phyloP scores from a whole-genome alignment of 2,329 filamentous ascomycete species.

The Fusarium sp. region DNA sequence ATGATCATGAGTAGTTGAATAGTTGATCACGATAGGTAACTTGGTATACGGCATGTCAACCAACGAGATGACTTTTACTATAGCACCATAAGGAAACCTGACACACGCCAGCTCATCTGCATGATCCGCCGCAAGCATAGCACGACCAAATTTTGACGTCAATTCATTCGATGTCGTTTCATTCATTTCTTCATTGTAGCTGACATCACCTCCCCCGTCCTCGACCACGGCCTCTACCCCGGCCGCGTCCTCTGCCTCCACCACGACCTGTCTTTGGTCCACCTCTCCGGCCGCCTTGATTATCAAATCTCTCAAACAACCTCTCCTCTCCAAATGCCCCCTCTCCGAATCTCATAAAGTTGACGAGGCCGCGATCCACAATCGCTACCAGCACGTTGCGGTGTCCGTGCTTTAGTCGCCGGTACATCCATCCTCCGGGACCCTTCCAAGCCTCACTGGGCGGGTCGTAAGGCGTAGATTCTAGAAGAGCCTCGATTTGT shows the following conservation, averaged over 20 bases:
- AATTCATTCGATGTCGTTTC: conserved; percentile 17
- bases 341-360: conserved; percentile 84
- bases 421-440: conserved; percentile 69
- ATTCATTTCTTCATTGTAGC: conserved; percentile 21
- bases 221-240: conserved; percentile 41
- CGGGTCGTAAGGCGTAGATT: conserved; percentile 75
- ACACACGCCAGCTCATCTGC: conserved; percentile 12
- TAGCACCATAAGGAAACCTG: neutral
- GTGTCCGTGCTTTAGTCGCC: conserved; percentile 83
- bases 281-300: conserved; percentile 50
- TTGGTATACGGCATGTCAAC: neutral
- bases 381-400: conserved; percentile 87
- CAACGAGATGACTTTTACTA: neutral
- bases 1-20: neutral
- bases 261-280: conserved; percentile 56
- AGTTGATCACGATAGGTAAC: neutral
- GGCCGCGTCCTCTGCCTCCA: conserved; percentile 44
- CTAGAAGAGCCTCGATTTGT: conserved; percentile 76
- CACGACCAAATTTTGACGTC: neutral
- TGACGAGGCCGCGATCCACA: conserved; percentile 89
- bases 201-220: conserved; percentile 34
- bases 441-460: conserved; percentile 52
- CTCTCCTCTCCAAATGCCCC: conserved; percentile 80
- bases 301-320: conserved; percentile 69
- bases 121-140: neutral